Evolutionary conservation across 2,329 filamentous ascomycete species (phyloP).

Genomic region (Aureobasidium sp.): DNA sequence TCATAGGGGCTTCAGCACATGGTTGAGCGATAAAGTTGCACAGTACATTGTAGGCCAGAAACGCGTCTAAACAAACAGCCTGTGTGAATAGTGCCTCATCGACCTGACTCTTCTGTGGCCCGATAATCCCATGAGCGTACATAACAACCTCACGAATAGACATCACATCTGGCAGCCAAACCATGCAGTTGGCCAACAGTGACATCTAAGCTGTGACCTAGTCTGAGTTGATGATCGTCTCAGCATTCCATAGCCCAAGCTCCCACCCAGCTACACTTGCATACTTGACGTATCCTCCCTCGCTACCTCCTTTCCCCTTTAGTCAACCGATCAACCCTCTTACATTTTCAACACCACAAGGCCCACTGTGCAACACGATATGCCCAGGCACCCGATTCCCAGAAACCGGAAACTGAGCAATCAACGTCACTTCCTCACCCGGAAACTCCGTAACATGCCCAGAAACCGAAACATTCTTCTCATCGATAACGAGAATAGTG

Average conservation of each 20-base stretch:
- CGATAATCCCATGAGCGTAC: too few relatives aligned
- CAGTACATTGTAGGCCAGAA: too few relatives aligned
- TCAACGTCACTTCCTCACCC: not conserved
- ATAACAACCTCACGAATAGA: too few relatives aligned
- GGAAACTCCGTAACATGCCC: constrained; percentile 10
- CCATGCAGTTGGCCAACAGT: not conserved
- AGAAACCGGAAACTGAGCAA: constrained; percentile 1
- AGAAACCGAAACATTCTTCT: not conserved
- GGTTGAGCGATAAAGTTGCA: too few relatives aligned
- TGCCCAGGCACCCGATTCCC: not conserved
- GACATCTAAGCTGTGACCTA: not conserved
- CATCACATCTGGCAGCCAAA: too few relatives aligned
- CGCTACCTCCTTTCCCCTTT: too few relatives aligned
- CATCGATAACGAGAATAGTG: not conserved
- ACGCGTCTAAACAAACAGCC: too few relatives aligned
- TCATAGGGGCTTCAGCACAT: too few relatives aligned
- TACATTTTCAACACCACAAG: not conserved
- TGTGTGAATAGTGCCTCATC: too few relatives aligned
- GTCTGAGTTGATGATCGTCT: not conserved
- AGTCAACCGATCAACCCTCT: not conserved
- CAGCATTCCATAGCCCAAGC: not conserved
- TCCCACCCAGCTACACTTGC: not conserved
- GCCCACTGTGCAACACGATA: not conserved
- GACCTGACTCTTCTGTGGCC: too few relatives aligned
- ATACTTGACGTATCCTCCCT: not conserved